A percentile compares a stretch with the other conserved stretches of the same genome.
Conservation (phyloP, 2,329 filamentous ascomycete species). For the Zymoseptoria ardabiliae region DNA sequence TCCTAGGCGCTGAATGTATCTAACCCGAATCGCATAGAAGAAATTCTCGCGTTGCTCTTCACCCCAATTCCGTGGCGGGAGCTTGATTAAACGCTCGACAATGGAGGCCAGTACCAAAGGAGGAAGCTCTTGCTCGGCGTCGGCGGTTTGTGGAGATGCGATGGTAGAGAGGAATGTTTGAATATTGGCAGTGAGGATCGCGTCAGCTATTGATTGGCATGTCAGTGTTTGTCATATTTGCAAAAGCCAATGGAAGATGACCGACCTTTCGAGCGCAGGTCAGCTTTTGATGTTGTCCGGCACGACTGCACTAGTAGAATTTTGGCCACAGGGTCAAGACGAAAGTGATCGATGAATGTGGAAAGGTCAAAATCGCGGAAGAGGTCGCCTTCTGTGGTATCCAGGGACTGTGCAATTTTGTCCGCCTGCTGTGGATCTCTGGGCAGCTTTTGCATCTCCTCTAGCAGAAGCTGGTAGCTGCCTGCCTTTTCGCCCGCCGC, state of each 20-base stretch:
- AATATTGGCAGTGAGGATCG: constrained; percentile 77
- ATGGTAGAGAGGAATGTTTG: constrained; percentile 70
- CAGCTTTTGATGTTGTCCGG: constrained; percentile 69
- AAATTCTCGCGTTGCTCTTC: constrained; percentile 65
- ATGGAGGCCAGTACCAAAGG: constrained; percentile 68
- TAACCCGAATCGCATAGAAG: constrained; percentile 55
- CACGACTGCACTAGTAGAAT: constrained; percentile 82
- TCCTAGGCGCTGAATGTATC: constrained; percentile 58
- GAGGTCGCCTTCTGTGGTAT: constrained; percentile 81
- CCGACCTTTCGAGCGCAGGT: constrained; percentile 81
- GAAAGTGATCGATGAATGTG: constrained; percentile 93
- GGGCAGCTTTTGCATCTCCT: constrained; percentile 80
- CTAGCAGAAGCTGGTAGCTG: constrained; percentile 73
- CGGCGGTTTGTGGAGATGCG: constrained; percentile 39
- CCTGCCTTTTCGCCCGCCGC: constrained; percentile 54
- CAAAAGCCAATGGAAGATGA: not conserved
- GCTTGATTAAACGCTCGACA: constrained; percentile 78
- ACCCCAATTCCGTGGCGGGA: constrained; percentile 79
- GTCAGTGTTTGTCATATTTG: constrained; percentile 11
- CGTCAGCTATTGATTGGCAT: constrained; percentile 57
- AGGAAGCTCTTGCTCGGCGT: constrained; percentile 58
- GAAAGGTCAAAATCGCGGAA: constrained; percentile 96
- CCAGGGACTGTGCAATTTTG: constrained; percentile 89
- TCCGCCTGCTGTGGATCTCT: constrained; percentile 73
- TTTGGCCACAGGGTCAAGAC: constrained; percentile 80